phyloP scores from a whole-genome alignment of 2,329 filamentous ascomycete genomes.

The Fusarium multiceps region DNA sequence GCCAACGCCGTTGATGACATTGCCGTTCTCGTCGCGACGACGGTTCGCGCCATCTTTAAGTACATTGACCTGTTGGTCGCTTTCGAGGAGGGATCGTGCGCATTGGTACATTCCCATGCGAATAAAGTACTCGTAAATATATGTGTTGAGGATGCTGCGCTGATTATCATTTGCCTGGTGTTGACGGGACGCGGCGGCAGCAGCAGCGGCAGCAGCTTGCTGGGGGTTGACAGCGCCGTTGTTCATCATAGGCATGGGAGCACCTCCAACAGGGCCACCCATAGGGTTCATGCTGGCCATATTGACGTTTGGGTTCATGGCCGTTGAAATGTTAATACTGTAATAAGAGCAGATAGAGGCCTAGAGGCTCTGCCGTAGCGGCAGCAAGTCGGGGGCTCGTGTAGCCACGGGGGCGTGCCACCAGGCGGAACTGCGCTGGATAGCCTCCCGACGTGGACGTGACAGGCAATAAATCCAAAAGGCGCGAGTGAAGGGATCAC shows the following conservation, averaged over 20 bases:
- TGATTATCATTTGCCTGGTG: conserved; percentile 59
- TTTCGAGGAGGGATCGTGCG: conserved; percentile 77
- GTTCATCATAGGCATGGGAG: conserved; percentile 74
- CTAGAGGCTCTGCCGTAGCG: conserved; percentile 43
- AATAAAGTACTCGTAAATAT: conserved; percentile 92
- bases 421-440: conserved; percentile 50
- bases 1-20: conserved; percentile 74
- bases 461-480: conserved; percentile 46
- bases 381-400: conserved; percentile 42
- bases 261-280: conserved; percentile 72
- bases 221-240: conserved; percentile 60
- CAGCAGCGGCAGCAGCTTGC: conserved; percentile 43
- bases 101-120: conserved; percentile 86
- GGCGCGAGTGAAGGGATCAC: conserved; percentile 36
- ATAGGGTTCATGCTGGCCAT: conserved; percentile 78
- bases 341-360: conserved; percentile 32
- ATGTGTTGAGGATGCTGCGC: conserved; percentile 78
- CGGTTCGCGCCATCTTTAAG: conserved; percentile 76
- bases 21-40: conserved; percentile 74
- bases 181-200: conserved; percentile 51
- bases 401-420: conserved; percentile 51
- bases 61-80: conserved; percentile 74
- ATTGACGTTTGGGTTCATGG: conserved; percentile 70
- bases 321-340: conserved; percentile 43
- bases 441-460: conserved; percentile 50